A percentile compares a stretch with the other conserved stretches of the same genome.
These are phyloP conservation scores for Mycena chlorophos DNA, from an alignment of 768 basidiomycete genomes.

Conservation along the genomic window DNA sequence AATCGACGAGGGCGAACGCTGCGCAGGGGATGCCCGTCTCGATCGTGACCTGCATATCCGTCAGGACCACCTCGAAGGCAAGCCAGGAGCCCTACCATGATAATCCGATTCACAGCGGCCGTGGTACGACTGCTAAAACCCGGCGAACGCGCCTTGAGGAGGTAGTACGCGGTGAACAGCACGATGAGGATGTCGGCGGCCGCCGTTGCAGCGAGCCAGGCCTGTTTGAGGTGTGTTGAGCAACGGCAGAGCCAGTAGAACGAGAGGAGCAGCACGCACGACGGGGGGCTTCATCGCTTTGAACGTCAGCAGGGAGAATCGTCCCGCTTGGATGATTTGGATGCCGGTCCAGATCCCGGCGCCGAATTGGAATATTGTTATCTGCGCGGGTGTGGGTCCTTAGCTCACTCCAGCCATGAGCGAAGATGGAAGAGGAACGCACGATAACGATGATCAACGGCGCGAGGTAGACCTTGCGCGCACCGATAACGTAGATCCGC, in stretches of 20 bases:
- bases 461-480: conserved; percentile 3
- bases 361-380: conserved; percentile 1
- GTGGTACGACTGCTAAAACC: conserved; percentile 11
- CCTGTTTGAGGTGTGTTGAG: conserved; percentile 10
- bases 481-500: conserved; percentile 23
- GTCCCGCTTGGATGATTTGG: neutral
- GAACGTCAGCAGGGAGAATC: neutral
- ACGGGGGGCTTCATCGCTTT: neutral
- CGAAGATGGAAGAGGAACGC: neutral
- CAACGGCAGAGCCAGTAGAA: neutral
- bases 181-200: conserved; percentile 23
- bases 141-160: conserved; percentile 10
- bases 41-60: conserved; percentile 17
- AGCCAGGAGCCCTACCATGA: neutral
- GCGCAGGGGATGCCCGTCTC: conserved; percentile 26
- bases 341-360: conserved; percentile 6
- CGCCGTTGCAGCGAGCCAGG: conserved; percentile 21
- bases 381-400: neutral
- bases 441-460: conserved; percentile 19
- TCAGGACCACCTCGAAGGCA: neutral
- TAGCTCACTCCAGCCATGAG: neutral
- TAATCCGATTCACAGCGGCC: conserved; percentile 8
- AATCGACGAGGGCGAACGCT: conserved; percentile 21
- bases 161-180: conserved; percentile 19
- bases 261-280: neutral